Percentiles rank a stretch among this genome's conserved stretches.
These are phyloP conservation scores for Hortaea sp. DNA, from an alignment of 2,329 filamentous ascomycete species.

Conservation along the genomic window DNA sequence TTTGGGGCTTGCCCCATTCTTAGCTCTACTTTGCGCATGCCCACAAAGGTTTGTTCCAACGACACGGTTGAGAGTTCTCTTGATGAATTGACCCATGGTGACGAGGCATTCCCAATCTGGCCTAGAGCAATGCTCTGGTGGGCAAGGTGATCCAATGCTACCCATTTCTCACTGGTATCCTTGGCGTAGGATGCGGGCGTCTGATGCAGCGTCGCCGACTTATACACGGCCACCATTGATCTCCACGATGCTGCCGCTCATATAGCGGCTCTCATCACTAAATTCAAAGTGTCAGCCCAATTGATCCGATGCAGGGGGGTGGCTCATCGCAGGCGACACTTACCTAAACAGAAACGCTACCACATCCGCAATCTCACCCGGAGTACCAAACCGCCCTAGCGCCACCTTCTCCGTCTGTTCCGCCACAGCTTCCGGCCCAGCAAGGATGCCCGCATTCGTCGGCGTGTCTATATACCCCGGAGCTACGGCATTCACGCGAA, in stretches of 20 bases:
- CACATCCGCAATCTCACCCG: constrained; percentile 41
- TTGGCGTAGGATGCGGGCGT: too few species aligned
- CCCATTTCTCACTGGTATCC: too few species aligned
- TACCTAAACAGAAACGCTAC: constrained; percentile 40
- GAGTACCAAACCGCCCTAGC: constrained; percentile 33
- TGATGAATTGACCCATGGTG: too few species aligned
- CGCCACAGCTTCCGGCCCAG: constrained; percentile 35
- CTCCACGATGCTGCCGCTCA: constrained; percentile 41
- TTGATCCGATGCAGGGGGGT: not conserved
- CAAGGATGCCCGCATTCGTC: constrained; percentile 40
- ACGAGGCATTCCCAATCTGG: too few species aligned
- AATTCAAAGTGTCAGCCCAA: not conserved
- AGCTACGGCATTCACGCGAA: constrained; percentile 31
- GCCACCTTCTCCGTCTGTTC: constrained; percentile 31
- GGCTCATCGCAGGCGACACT: constrained; percentile 10
- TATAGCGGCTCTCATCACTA: constrained; percentile 8
- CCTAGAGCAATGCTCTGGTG: too few species aligned
- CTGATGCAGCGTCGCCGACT: not conserved
- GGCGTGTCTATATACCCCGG: constrained; percentile 38
- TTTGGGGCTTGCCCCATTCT: too few species aligned
- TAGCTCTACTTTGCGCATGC: too few species aligned
- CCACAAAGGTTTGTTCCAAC: too few species aligned
- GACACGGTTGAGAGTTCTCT: too few species aligned
- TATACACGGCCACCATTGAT: constrained; percentile 33
- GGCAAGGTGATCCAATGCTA: too few species aligned